Evolutionary conservation across 768 basidiomycete genomes (phyloP).

Genomic region (Mycena olivaceomarginata): DNA sequence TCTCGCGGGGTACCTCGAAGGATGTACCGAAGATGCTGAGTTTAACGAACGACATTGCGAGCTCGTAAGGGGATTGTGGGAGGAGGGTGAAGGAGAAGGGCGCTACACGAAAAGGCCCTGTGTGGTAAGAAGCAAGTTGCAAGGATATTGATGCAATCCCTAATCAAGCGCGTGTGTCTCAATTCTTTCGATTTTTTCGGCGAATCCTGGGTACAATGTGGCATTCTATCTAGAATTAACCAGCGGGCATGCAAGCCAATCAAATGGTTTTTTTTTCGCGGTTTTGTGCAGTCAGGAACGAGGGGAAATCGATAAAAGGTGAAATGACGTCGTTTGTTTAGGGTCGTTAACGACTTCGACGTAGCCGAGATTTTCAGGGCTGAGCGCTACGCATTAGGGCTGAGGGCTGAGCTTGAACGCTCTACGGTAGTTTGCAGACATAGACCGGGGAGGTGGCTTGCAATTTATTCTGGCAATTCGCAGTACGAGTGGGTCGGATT

Average conservation of each 20-base stretch:
- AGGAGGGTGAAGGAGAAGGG: slow-evolving; percentile 32
- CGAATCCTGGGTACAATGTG: neutral
- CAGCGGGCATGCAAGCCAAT: neutral
- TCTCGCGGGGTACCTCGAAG: slow-evolving; percentile 81
- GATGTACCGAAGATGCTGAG: slow-evolving; percentile 99
- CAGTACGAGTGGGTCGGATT: too few species aligned
- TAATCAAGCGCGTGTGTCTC: neutral
- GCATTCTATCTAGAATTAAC: neutral
- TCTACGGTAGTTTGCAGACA: too few species aligned
- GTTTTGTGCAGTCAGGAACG: neutral
- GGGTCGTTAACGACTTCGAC: too few species aligned
- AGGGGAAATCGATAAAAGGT: slow-evolving; percentile 9
- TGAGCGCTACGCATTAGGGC: too few species aligned
- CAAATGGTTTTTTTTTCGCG: neutral
- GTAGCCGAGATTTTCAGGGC: too few species aligned
- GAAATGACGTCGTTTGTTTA: slow-evolving; percentile 28
- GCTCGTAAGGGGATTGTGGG: slow-evolving; percentile 24
- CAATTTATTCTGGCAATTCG: too few species aligned
- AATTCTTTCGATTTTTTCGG: neutral
- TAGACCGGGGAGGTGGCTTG: too few species aligned
- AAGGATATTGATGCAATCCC: neutral
- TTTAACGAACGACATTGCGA: slow-evolving; percentile 94
- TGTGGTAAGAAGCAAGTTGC: slow-evolving; percentile 26
- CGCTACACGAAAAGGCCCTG: neutral
- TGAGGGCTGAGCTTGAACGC: too few species aligned